These are phyloP conservation scores for Bassia scoparia DNA, from an alignment of 148 eudicot genomes.

Conservation along the genomic window DNA sequence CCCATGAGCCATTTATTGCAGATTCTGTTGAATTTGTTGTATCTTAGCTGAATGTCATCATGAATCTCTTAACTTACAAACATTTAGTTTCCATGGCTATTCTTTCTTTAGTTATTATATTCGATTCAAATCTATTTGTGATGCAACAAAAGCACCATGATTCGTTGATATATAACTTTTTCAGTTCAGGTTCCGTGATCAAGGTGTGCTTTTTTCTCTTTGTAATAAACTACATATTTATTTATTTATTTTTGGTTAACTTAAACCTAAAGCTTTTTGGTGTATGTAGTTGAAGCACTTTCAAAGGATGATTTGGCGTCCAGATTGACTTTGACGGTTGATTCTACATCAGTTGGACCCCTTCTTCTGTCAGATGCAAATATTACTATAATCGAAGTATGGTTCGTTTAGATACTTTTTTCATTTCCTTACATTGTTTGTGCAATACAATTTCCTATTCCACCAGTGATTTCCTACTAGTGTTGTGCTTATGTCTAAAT, in stretches of 20 bases:
- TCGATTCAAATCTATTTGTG: too few species aligned
- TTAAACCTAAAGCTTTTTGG: conserved; percentile 11
- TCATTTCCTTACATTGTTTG: conserved; percentile 12
- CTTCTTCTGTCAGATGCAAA: conserved; percentile 68
- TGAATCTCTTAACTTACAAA: not conserved
- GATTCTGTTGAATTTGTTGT: conserved; percentile 98
- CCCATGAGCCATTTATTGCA: conserved; percentile 97
- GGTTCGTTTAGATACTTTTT: conserved; percentile 15
- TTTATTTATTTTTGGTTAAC: not conserved
- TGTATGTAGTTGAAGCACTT: conserved; percentile 82
- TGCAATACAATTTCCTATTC: not conserved
- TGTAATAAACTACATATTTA: not conserved
- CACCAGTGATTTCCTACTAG: not conserved
- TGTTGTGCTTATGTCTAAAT: not conserved
- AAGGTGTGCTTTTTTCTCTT: not conserved
- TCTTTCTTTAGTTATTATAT: not conserved
- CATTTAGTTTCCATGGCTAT: not conserved
- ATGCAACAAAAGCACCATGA: too few species aligned
- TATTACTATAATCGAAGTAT: conserved; percentile 87
- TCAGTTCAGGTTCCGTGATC: too few species aligned
- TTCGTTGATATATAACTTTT: too few species aligned
- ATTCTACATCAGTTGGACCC: conserved; percentile 67
- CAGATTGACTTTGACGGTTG: conserved; percentile 70
- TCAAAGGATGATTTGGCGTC: conserved; percentile 85
- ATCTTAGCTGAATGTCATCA: conserved; percentile 61